Evolutionary conservation across 2,329 filamentous ascomycete genomes (phyloP).

Genomic region (Tympanopsis confertula): DNA sequence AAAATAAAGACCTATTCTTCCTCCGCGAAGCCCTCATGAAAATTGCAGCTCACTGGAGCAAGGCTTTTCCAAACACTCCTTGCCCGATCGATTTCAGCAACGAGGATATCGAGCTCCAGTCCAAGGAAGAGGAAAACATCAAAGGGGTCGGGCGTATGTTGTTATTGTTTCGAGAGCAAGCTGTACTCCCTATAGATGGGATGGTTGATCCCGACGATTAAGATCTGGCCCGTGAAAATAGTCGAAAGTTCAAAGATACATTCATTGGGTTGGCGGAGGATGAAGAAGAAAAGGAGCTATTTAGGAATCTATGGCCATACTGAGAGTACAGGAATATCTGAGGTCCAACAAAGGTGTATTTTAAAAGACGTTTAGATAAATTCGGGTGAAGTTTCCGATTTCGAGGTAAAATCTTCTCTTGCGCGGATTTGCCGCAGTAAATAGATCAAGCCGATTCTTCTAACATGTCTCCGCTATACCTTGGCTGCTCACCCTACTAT

Average conservation of each 20-base stretch:
- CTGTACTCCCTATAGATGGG: slow-evolving; percentile 15
- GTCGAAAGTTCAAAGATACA: slow-evolving; percentile 4
- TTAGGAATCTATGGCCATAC: slow-evolving; percentile 8
- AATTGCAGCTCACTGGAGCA: slow-evolving; percentile 10
- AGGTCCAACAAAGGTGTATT: too few relatives aligned
- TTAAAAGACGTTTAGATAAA: too few relatives aligned
- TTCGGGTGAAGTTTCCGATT: too few relatives aligned
- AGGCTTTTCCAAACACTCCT: slow-evolving; percentile 5
- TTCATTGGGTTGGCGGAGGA: slow-evolving; percentile 14
- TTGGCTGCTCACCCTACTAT: too few relatives aligned
- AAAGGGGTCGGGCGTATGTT: slow-evolving; percentile 15
- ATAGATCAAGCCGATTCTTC: too few relatives aligned
- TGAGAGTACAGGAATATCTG: too few relatives aligned
- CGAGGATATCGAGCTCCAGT: slow-evolving; percentile 11
- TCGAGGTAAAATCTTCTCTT: too few relatives aligned
- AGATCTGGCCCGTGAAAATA: slow-evolving; percentile 6
- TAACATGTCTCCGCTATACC: too few relatives aligned
- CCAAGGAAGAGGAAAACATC: slow-evolving; percentile 16
- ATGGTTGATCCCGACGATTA: slow-evolving; percentile 18
- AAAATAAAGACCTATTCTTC: slow-evolving; percentile 18
- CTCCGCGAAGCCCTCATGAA: slow-evolving; percentile 15
- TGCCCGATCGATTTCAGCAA: slow-evolving; percentile 12
- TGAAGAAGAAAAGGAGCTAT: slow-evolving; percentile 14
- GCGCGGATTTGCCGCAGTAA: too few relatives aligned
- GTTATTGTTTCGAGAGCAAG: slow-evolving; percentile 12